A percentile compares a stretch with the other conserved stretches of the same genome.
phyloP scores from a whole-genome alignment of 495 filamentous ascomycete genomes.

The Daldinia loculata region DNA sequence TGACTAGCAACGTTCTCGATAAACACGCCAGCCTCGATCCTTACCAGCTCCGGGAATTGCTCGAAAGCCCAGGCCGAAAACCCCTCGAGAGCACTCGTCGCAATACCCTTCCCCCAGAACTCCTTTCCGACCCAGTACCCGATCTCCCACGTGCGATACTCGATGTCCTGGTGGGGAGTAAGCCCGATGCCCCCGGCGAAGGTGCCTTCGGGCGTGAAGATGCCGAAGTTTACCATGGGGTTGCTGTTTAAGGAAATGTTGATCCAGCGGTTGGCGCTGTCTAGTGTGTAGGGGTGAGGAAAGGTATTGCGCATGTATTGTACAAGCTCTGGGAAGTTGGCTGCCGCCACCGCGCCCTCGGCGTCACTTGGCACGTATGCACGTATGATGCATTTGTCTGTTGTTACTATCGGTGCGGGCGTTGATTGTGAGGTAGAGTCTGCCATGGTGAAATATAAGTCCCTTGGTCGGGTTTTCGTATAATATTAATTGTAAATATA shows the following conservation, averaged over 20 bases:
- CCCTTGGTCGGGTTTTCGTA: neutral
- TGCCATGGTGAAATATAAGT: conserved; percentile 12
- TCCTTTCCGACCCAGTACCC: conserved; percentile 52
- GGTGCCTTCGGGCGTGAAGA: conserved; percentile 43
- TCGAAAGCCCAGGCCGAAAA: conserved; percentile 49
- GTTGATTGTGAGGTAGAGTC: neutral
- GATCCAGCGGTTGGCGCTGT: conserved; percentile 45
- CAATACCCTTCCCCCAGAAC: conserved; percentile 52
- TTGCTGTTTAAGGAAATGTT: neutral
- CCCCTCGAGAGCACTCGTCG: conserved; percentile 34
- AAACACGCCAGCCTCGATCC: conserved; percentile 49
- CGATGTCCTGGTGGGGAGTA: conserved; percentile 37
- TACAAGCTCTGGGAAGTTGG: conserved; percentile 46
- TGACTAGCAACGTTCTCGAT: conserved; percentile 46
- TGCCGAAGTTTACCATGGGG: conserved; percentile 42
- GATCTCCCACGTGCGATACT: conserved; percentile 48
- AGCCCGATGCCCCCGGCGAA: conserved; percentile 49
- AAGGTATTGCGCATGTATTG: conserved; percentile 50
- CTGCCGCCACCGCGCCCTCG: conserved; percentile 28
- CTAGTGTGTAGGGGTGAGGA: conserved; percentile 50
- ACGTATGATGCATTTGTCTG: conserved; percentile 46
- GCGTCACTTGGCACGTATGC: conserved; percentile 45
- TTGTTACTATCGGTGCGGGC: conserved; percentile 31
- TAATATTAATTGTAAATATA: neutral
- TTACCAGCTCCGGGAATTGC: conserved; percentile 38